Evolutionary conservation across 2,329 filamentous ascomycete genomes (phyloP), one percentile per base, ranked within the genome.

Genomic region (Stagonosporopsis rhizophila): DNA sequence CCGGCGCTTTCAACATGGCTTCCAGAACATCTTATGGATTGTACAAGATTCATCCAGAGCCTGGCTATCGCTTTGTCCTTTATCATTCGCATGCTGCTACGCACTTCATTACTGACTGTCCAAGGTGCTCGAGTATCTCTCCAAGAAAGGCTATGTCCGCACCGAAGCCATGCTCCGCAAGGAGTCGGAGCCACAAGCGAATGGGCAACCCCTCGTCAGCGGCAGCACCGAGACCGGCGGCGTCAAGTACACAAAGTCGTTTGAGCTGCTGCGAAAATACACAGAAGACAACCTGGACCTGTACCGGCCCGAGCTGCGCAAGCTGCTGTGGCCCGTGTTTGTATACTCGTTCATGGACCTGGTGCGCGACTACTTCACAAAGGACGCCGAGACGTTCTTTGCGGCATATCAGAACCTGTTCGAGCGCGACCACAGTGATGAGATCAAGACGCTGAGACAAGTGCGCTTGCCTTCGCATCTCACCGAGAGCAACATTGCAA

Each of bases 101-200:
- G 44, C 2, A 41, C 48, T 19, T 42, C 2, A 7, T 25, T 56
- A 42, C 57, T 67, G 32, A 66, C 49, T 14, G 28, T 14, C 2
- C 20, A 9, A 90, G 87, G 88, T 99, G 3, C 93, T 96, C 8
- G 95, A 99, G 68, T 99, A 99, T 75, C 83, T 99, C 1, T 86
- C 92, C 2, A 99, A 99, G 76, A 93, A 97, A 65, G 95, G 95
- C 0, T 99, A 97, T 77, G 92, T 88, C 50, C 85, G 90, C 22
- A 98, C 95, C 0, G 95, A 99, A 76, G 91, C 94, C 19, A 91
- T 95, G 73, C 90, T 99, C 49, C 87, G 95, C 39, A 89, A 92
- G 75, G 95, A 99, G 76, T 96, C 93, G 1, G 88, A 90, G 22
- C 88, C 92, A 65, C 83, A 95, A 38, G 91, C 94, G 20, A 91